Conservation (phyloP, 2,329 filamentous ascomycete species). For the Colletotrichum scovillei region DNA sequence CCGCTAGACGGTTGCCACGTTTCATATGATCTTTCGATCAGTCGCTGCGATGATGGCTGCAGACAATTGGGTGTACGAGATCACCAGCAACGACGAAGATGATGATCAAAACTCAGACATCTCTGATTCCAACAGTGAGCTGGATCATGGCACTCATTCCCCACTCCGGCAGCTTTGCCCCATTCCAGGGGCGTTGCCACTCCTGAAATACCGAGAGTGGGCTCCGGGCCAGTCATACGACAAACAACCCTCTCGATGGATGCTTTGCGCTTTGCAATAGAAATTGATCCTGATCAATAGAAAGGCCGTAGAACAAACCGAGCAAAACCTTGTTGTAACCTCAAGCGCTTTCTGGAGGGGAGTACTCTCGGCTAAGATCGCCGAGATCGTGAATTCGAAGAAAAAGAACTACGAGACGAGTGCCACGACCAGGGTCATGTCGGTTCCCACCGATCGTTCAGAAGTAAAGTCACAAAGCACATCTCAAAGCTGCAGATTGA, state of each 20-base stretch:
- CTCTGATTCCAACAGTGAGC: background rate
- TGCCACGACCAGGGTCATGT: too few relatives aligned
- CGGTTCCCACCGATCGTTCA: too few relatives aligned
- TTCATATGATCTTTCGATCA: background rate
- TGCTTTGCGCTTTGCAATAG: constrained; percentile 6
- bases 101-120: constrained; percentile 5
- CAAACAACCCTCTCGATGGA: background rate
- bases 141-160: background rate
- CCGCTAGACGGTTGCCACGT: background rate
- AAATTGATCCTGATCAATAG: background rate
- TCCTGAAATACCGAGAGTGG: background rate
- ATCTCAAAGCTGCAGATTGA: too few relatives aligned
- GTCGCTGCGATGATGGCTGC: background rate
- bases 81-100: background rate
- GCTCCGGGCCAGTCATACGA: constrained; percentile 2
- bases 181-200: background rate
- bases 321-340: constrained; percentile 1
- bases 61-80: background rate
- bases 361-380: background rate
- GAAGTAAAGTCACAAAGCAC: too few relatives aligned
- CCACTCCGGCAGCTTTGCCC: background rate
- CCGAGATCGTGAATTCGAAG: background rate
- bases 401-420: background rate
- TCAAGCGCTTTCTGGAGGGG: background rate
- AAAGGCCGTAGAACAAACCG: background rate